Evolutionary conservation across 352 stramenopile species (phyloP), one percentile per base, ranked within the genome.

Genomic region (Phytophthora podocarpi): DNA sequence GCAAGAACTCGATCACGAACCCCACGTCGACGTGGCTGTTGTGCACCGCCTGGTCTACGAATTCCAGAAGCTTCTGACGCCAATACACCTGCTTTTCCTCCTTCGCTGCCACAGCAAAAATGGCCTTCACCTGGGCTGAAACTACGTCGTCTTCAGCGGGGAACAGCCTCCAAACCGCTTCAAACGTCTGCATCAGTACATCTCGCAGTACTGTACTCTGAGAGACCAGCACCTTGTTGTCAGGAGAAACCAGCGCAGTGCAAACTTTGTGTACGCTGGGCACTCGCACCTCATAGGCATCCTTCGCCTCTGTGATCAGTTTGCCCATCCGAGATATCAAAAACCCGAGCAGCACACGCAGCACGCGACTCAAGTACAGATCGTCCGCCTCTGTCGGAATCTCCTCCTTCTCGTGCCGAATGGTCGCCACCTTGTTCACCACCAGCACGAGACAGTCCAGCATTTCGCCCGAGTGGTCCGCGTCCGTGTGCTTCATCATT

Each of bases 401-500:
- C 2, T 39, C 26, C 1, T 62, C 48, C 23, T 45, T 68, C 32
- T 68, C 64, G 15, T 64, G 50, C 2, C 69, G 64, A 40, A 64
- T 41, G 10, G 54, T 72, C 18, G 67, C 23, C 43, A 88, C 72
- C 52, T 90, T 93, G 49, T 72, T 67, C 28, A 90, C 64, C 9
- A 88, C 78, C 9, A 85, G 56, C 5, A 66, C 43, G 11, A 95
- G 73, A 53, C 84, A 91, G 20, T 86, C 82, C 9, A 93, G 78
- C 64, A 96, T 78, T 42, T 86, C 77, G 5, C 63, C 58, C 0
- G 80, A 72, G 39, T 96, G 80, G 3, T 76, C 70, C 0, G 73
- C 74, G 46, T 93, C 80, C 2, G 87, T 94, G 63, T 96, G 80
- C 36, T 88, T 84, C 26, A 80, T 85, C 81, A 95, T 88, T 5